Conservation (phyloP, 371 early-diverging fungal genomes). For the Phascolomyces articulosus region DNA sequence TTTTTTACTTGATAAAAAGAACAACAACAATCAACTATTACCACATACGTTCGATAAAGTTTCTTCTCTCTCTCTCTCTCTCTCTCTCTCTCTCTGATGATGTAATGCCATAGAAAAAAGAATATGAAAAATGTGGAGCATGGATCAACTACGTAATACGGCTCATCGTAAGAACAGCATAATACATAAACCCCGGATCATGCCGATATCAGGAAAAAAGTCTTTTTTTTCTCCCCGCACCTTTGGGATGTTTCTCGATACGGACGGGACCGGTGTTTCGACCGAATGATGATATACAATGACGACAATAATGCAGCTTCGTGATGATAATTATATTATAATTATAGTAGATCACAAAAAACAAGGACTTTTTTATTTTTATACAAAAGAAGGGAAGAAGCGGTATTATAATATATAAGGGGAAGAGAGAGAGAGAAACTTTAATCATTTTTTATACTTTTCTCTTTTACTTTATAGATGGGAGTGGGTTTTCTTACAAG, state of each 20-base stretch:
- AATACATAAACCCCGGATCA: slow-evolving; percentile 5
- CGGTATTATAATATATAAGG: slow-evolving; percentile 12
- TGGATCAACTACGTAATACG: neutral
- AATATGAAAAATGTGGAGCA: neutral
- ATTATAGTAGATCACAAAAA: neutral
- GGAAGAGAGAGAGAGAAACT: slow-evolving; percentile 62
- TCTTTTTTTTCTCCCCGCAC: slow-evolving; percentile 1
- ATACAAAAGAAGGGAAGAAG: neutral
- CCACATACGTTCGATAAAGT: too few relatives aligned
- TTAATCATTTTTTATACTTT: too few relatives aligned
- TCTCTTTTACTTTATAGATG: neutral
- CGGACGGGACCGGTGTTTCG: neutral
- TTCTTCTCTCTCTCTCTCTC: too few relatives aligned
- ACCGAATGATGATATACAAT: neutral
- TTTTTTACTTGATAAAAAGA: too few relatives aligned
- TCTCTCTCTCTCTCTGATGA: too few relatives aligned
- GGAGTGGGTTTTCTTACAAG: slow-evolving; percentile 64
- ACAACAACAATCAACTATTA: too few relatives aligned
- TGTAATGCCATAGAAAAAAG: too few relatives aligned
- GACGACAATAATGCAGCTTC: neutral
- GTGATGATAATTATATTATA: too few relatives aligned
- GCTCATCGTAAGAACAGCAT: neutral
- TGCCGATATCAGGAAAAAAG: neutral
- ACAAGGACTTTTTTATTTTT: neutral
- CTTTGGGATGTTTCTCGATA: neutral